Evolutionary conservation across 139 green algal species (phyloP).

Genomic region (Deuterostichococcus epilithicus): DNA sequence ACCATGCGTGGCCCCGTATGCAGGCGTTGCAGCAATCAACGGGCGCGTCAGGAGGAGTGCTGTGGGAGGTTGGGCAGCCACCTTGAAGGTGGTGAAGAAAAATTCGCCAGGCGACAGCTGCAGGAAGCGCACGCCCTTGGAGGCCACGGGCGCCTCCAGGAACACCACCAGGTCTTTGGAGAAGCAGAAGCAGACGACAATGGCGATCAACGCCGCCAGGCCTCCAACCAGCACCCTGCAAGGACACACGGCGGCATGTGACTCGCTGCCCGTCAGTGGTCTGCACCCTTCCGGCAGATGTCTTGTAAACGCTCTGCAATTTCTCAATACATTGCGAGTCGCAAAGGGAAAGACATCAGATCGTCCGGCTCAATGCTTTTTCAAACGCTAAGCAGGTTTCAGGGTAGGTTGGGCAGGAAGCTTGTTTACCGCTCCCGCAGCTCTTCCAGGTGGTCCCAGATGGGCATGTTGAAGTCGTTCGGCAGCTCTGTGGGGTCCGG

Average conservation of each 20-base stretch:
- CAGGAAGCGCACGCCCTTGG: constrained; percentile 91
- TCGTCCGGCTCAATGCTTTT: too few relatives aligned
- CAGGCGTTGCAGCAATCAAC: neutral
- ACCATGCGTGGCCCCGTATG: neutral
- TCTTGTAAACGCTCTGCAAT: too few relatives aligned
- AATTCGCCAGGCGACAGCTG: constrained; percentile 97
- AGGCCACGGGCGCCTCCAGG: constrained; percentile 89
- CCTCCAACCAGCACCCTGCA: constrained; percentile 57
- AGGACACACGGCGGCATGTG: too few relatives aligned
- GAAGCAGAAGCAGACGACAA: constrained; percentile 85
- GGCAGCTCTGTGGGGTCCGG: constrained; percentile 72
- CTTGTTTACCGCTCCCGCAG: constrained; percentile 63
- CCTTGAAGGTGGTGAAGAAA: constrained; percentile 99
- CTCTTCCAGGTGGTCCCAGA: constrained; percentile 93
- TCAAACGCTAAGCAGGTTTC: too few relatives aligned
- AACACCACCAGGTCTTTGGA: constrained; percentile 89
- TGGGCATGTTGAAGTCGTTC: constrained; percentile 69
- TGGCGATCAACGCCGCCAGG: constrained; percentile 54
- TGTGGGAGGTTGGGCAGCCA: constrained; percentile 13
- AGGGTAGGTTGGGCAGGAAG: too few relatives aligned
- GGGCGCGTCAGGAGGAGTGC: neutral
- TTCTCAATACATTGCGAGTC: too few relatives aligned
- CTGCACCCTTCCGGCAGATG: too few relatives aligned
- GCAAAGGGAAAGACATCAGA: too few relatives aligned
- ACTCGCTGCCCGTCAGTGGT: too few relatives aligned